Percentiles rank a stretch among this genome's conserved stretches.
These are phyloP conservation scores for Hura crepitans DNA, from an alignment of 441 rosid species.

Conservation along the genomic window DNA sequence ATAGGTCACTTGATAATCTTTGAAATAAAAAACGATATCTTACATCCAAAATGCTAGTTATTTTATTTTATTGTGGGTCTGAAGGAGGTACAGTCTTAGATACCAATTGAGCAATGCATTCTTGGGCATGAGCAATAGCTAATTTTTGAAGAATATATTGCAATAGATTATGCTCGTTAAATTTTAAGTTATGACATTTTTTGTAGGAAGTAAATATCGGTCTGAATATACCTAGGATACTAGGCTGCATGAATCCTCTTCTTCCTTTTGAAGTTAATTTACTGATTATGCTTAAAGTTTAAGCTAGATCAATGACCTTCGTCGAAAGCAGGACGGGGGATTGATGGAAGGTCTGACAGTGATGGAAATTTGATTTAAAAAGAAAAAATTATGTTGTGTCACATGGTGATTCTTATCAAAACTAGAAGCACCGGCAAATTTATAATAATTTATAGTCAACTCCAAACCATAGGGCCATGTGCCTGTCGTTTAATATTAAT, in stretches of 20 bases:
- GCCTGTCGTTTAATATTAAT: conserved; percentile 40
- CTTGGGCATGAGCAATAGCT: no score
- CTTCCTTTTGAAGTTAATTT: neutral
- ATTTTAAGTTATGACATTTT: neutral
- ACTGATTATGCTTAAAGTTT: conserved; percentile 2
- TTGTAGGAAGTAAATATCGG: neutral
- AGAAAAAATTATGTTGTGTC: conserved; percentile 12
- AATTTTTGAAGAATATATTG: no score
- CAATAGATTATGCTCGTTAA: neutral
- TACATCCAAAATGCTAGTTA: neutral
- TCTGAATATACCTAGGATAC: neutral
- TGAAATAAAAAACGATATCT: neutral
- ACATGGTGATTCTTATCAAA: conserved; percentile 17
- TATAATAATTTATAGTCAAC: conserved; percentile 19
- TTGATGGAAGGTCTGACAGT: conserved; percentile 9
- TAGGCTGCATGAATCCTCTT: neutral
- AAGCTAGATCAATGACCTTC: conserved; percentile 25
- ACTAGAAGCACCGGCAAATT: conserved; percentile 21
- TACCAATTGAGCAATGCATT: no score
- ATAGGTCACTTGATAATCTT: neutral
- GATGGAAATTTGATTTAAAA: conserved; percentile 22
- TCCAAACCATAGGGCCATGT: conserved; percentile 31
- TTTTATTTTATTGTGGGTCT: no score
- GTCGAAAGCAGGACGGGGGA: conserved; percentile 17
- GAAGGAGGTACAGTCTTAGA: no score